These are phyloP conservation scores for Eimeria sp. DNA, from an alignment of 169 alveolate species.

Conservation along the genomic window DNA sequence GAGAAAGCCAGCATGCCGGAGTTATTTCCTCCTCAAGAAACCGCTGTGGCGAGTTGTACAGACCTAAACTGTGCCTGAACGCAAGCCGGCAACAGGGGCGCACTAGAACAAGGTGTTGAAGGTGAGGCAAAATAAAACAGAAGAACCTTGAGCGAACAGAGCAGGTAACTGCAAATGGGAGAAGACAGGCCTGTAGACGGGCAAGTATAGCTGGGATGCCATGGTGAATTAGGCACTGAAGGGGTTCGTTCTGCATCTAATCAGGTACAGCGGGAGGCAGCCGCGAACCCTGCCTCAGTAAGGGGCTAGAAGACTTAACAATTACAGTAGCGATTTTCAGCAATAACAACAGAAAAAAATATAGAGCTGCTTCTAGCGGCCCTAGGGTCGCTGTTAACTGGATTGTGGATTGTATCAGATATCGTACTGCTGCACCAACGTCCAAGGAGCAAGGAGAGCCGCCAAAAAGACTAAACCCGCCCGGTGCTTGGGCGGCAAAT, in stretches of 20 bases:
- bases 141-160: not conserved
- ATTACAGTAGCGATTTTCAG: not conserved
- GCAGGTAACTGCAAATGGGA: not conserved
- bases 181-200: not conserved
- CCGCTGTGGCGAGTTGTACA: not conserved
- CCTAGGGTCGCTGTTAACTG: too few relatives aligned
- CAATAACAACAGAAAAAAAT: not conserved
- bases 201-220: not conserved
- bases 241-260: not conserved
- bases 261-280: not conserved
- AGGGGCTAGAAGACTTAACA: too few relatives aligned
- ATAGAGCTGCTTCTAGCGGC: not conserved
- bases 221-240: not conserved
- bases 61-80: constrained; percentile 32
- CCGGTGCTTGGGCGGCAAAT: not conserved
- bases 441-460: constrained; percentile 51
- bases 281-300: not conserved
- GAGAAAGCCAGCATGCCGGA: constrained; percentile 36
- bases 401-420: not conserved
- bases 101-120: not conserved
- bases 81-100: not conserved
- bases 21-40: constrained; percentile 39
- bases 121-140: not conserved
- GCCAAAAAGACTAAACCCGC: constrained; percentile 14
- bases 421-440: constrained; percentile 36